phyloP scores from a whole-genome alignment of 192 early-diverging fungal species.

The Hyaloraphidium curvatum region DNA sequence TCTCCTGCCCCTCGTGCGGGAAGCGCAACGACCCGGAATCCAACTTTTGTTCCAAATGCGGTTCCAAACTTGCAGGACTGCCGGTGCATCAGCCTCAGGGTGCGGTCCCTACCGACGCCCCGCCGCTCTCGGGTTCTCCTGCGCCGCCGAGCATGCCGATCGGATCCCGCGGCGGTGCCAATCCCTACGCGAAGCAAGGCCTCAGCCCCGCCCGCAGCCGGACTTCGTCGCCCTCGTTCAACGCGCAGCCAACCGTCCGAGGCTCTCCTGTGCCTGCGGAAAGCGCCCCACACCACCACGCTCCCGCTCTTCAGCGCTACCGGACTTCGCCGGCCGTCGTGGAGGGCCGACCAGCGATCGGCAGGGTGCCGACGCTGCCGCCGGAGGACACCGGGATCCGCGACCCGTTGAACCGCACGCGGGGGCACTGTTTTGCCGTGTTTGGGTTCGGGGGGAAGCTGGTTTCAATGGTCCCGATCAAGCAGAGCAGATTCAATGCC shows the following conservation, averaged over 20 bases:
- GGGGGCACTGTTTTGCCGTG: not conserved
- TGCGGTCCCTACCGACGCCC: not conserved
- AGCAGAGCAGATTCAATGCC: not conserved
- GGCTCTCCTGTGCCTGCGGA: not conserved
- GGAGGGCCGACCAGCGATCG: not conserved
- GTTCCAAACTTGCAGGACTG: constrained; percentile 11
- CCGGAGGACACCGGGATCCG: not conserved
- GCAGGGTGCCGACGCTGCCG: not conserved
- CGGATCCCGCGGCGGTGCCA: not conserved
- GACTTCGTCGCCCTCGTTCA: not conserved
- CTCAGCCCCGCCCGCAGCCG: not conserved
- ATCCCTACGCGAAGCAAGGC: not conserved
- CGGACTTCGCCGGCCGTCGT: not conserved
- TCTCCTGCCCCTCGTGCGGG: constrained; percentile 15
- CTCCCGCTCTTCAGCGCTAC: not conserved
- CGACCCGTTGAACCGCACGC: not conserved
- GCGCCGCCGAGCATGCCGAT: no score
- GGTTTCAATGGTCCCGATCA: constrained; percentile 2
- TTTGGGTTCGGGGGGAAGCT: constrained; percentile 8
- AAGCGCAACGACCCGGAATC: constrained; percentile 10
- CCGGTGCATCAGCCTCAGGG: not conserved
- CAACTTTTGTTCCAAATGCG: constrained; percentile 25
- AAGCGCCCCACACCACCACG: not conserved
- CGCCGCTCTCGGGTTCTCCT: not conserved
- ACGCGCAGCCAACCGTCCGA: not conserved